Percentiles rank a stretch among this genome's conserved stretches.
Conservation (phyloP, 2,329 filamentous ascomycete genomes). For the Domatiomyces catenatus region DNA sequence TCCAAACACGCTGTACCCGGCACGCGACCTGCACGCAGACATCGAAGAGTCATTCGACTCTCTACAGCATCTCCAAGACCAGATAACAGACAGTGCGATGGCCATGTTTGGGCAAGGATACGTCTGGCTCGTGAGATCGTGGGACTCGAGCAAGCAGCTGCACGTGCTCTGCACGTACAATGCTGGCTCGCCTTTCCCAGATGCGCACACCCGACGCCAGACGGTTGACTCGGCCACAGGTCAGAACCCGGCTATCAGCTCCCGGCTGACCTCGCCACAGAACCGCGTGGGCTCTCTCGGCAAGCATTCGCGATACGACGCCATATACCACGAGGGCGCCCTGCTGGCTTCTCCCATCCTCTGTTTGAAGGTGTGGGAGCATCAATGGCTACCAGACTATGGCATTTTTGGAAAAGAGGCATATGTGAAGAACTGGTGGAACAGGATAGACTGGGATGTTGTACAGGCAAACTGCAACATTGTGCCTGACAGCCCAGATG, state of each 20-base stretch:
- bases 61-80: slow-evolving; percentile 62
- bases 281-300: slow-evolving; percentile 17
- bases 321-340: slow-evolving; percentile 6
- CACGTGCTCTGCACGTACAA: slow-evolving; percentile 78
- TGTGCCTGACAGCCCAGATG: neutral
- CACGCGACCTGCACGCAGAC: slow-evolving; percentile 21
- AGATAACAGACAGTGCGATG: slow-evolving; percentile 65
- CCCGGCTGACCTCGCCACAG: slow-evolving; percentile 2
- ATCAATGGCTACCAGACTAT: slow-evolving; percentile 77
- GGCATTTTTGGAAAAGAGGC: slow-evolving; percentile 57
- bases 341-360: slow-evolving; percentile 41
- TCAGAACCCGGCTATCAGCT: slow-evolving; percentile 2
- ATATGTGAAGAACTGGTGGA: slow-evolving; percentile 76
- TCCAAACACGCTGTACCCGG: slow-evolving; percentile 5
- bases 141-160: slow-evolving; percentile 28
- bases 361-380: slow-evolving; percentile 93
- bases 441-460: slow-evolving; percentile 59
- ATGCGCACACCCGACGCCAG: slow-evolving; percentile 64
- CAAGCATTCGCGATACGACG: slow-evolving; percentile 8
- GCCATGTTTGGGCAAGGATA: slow-evolving; percentile 96
- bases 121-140: slow-evolving; percentile 72
- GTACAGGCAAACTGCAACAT: neutral
- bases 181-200: slow-evolving; percentile 74
- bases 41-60: slow-evolving; percentile 64
- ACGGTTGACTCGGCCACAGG: slow-evolving; percentile 21